Evolutionary conservation across 495 filamentous ascomycete species (phyloP).

Genomic region (Acidiella bohemica): DNA sequence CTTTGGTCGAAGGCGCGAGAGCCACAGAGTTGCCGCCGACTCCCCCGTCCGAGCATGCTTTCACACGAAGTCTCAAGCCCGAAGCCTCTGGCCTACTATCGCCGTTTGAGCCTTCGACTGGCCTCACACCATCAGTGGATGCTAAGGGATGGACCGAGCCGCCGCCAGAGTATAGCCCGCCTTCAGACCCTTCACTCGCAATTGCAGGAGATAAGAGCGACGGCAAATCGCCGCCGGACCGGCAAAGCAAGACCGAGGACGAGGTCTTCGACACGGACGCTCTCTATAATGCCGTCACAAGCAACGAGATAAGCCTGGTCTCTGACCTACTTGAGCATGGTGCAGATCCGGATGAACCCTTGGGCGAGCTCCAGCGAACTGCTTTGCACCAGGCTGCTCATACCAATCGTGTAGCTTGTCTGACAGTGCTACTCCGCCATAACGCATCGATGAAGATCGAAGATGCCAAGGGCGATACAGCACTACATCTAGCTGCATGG

Average conservation of each 20-base stretch:
- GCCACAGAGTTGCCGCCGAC: too few species aligned
- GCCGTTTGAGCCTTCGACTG: constrained; percentile 7
- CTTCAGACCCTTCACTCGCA: neutral
- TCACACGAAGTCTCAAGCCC: too few species aligned
- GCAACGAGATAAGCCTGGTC: constrained; percentile 5
- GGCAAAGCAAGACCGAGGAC: neutral
- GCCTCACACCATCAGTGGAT: constrained; percentile 10
- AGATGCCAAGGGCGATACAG: constrained; percentile 17
- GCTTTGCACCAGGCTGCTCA: constrained; percentile 15
- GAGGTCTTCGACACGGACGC: constrained; percentile 9
- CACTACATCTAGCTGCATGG: constrained; percentile 18
- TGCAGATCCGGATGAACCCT: neutral
- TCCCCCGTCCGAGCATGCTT: too few species aligned
- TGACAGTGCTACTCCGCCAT: constrained; percentile 6
- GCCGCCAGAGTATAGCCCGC: constrained; percentile 15
- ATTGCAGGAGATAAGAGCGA: constrained; percentile 2
- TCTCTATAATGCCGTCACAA: constrained; percentile 6
- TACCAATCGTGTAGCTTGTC: constrained; percentile 3
- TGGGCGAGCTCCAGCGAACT: constrained; percentile 11
- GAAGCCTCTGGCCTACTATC: too few species aligned
- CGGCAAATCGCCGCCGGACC: neutral
- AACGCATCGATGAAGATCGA: constrained; percentile 8
- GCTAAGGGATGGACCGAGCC: constrained; percentile 13
- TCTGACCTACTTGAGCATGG: constrained; percentile 3
- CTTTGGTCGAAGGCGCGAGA: too few species aligned